These are phyloP conservation scores for Ceratobasidium sp. DNA, from an alignment of 1,284 basidiomycete species.

Conservation along the genomic window DNA sequence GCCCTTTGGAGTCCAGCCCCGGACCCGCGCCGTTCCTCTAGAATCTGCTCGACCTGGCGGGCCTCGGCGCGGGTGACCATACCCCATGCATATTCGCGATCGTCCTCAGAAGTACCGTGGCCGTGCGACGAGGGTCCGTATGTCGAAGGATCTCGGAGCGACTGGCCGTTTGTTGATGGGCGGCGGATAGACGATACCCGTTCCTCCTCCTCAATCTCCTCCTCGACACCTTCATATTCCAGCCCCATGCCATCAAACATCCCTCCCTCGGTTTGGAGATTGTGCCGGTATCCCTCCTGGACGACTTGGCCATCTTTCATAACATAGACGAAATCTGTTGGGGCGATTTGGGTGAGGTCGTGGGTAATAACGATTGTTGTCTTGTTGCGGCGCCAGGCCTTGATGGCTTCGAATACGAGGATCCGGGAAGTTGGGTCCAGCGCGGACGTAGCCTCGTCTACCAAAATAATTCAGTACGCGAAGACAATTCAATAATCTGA, in stretches of 20 bases:
- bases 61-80: constrained; percentile 38
- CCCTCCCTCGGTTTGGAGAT: constrained; percentile 61
- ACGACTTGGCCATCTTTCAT: constrained; percentile 82
- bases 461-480: constrained; percentile 26
- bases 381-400: constrained; percentile 77
- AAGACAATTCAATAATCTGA: constrained; percentile 10
- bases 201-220: constrained; percentile 49
- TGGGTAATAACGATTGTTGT: constrained; percentile 98
- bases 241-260: constrained; percentile 62
- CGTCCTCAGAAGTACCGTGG: constrained; percentile 42
- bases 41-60: constrained; percentile 51
- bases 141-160: not conserved
- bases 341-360: constrained; percentile 83
- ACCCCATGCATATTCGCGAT: constrained; percentile 28
- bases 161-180: not conserved
- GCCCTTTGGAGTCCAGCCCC: not conserved
- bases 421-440: constrained; percentile 88
- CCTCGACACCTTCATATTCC: constrained; percentile 45
- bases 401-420: constrained; percentile 88
- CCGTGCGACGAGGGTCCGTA: constrained; percentile 6
- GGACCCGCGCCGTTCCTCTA: constrained; percentile 48
- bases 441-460: constrained; percentile 96
- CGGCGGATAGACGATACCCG: not conserved
- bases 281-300: constrained; percentile 85
- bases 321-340: constrained; percentile 89